phyloP scores from a whole-genome alignment of 805 yeast genomes.

The Ogataea nitratoaversa region DNA sequence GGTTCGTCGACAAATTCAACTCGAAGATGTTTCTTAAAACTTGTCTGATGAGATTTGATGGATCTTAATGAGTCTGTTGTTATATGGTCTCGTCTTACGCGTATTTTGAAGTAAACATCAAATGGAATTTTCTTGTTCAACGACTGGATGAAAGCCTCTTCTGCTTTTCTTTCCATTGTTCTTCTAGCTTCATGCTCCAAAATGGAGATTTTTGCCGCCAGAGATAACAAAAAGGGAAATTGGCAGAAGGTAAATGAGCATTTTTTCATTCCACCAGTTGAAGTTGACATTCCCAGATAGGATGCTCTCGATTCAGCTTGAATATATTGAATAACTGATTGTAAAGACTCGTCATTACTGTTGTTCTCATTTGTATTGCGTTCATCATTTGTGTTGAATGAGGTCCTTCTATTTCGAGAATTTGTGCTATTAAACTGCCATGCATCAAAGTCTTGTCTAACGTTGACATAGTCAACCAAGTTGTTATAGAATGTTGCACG shows the following conservation, averaged over 20 bases:
- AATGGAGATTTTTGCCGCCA: conserved; percentile 78
- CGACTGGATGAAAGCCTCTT: conserved; percentile 79
- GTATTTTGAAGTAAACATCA: conserved; percentile 65
- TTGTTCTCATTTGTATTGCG: not conserved
- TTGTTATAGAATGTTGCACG: conserved; percentile 66
- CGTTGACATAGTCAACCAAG: conserved; percentile 73
- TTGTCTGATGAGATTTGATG: conserved; percentile 50
- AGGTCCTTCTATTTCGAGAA: conserved; percentile 1
- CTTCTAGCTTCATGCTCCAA: conserved; percentile 77
- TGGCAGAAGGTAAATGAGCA: conserved; percentile 63
- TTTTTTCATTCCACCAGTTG: conserved; percentile 20
- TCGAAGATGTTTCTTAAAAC: conserved; percentile 68
- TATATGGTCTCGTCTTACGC: conserved; percentile 62
- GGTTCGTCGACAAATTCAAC: conserved; percentile 85
- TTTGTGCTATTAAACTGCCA: conserved; percentile 57
- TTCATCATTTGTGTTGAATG: too few species aligned
- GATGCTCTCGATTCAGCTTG: conserved; percentile 30
- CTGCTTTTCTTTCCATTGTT: conserved; percentile 83
- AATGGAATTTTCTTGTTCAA: conserved; percentile 56
- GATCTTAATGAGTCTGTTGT: conserved; percentile 71
- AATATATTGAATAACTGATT: conserved; percentile 43
- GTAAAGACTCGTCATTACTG: conserved; percentile 23
- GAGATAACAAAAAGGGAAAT: conserved; percentile 74
- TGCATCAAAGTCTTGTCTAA: conserved; percentile 73
- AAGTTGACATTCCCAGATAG: conserved; percentile 33